Percentiles rank a stretch among this genome's conserved stretches.
Evolutionary conservation across 768 basidiomycete species (phyloP).

Genomic region (Asterophora lycoperdoides): DNA sequence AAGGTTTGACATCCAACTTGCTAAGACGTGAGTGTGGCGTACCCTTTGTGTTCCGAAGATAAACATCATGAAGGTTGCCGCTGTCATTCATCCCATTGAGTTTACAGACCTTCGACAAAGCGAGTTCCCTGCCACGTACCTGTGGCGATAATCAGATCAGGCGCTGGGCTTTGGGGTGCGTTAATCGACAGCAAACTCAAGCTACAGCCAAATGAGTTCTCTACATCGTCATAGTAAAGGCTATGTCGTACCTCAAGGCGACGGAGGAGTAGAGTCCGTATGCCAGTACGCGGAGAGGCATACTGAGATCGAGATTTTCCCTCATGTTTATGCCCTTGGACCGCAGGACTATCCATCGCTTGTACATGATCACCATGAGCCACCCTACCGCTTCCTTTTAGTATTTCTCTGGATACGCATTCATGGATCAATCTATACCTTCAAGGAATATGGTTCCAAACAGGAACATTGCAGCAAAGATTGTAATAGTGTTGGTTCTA

Average conservation of each 20-base stretch:
- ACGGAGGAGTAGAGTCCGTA: constrained; percentile 41
- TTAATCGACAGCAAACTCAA: constrained; percentile 43
- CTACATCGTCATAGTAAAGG: background rate
- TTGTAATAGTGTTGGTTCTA: constrained; percentile 39
- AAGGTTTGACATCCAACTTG: background rate
- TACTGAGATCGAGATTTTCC: constrained; percentile 35
- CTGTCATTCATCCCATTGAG: constrained; percentile 21
- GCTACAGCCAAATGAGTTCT: constrained; percentile 19
- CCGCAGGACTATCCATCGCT: constrained; percentile 24
- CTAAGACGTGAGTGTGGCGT: constrained; percentile 6
- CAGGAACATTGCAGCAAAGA: constrained; percentile 36
- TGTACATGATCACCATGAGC: constrained; percentile 37
- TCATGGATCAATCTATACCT: constrained; percentile 21
- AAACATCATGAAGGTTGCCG: constrained; percentile 38
- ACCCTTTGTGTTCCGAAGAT: constrained; percentile 46
- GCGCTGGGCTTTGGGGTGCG: constrained; percentile 40
- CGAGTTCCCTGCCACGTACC: constrained; percentile 25
- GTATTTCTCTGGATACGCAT: background rate
- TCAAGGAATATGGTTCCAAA: constrained; percentile 36
- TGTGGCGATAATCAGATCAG: constrained; percentile 43
- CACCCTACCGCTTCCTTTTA: constrained; percentile 28
- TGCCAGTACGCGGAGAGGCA: constrained; percentile 41
- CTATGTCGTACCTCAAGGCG: constrained; percentile 33
- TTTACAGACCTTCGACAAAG: background rate
- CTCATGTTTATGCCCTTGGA: constrained; percentile 20